Conservation (phyloP, 2,329 filamentous ascomycete species). For the Thielaviopsis cerberus region DNA sequence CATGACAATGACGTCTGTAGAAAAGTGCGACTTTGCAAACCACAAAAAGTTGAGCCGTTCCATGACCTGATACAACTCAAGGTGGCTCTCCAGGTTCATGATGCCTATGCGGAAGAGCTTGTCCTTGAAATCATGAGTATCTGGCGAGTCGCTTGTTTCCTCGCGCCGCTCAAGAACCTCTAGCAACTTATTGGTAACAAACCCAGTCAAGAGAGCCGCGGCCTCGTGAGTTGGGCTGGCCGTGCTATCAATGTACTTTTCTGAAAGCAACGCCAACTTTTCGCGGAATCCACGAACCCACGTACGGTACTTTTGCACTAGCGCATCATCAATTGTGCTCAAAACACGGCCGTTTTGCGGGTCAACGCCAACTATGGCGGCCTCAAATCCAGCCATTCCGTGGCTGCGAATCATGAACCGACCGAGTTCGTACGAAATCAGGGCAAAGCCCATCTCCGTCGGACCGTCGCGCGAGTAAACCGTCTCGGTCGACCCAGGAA, state of each 20-base stretch:
- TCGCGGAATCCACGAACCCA: conserved; percentile 26
- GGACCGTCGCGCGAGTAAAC: conserved; percentile 34
- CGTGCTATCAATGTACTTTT: conserved; percentile 30
- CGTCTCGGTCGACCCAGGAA: conserved; percentile 32
- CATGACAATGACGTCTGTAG: conserved; percentile 36
- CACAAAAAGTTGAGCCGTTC: conserved; percentile 32
- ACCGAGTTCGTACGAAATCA: conserved; percentile 32
- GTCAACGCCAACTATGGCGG: conserved; percentile 29
- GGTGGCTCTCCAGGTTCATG: conserved; percentile 28
- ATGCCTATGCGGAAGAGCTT: conserved; percentile 37
- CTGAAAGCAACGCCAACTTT: conserved; percentile 27
- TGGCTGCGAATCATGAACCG: conserved; percentile 27
- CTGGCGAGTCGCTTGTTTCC: conserved; percentile 30
- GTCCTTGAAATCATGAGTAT: conserved; percentile 31
- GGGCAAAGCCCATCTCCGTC: conserved; percentile 41
- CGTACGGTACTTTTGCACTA: conserved; percentile 24
- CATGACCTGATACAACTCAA: conserved; percentile 25
- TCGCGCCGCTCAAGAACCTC: conserved; percentile 29
- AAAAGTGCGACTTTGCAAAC: conserved; percentile 36
- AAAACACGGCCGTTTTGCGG: conserved; percentile 16
- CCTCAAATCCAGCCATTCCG: conserved; percentile 29
- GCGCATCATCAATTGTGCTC: conserved; percentile 14
- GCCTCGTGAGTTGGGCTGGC: conserved; percentile 35
- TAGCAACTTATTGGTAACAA: conserved; percentile 31
- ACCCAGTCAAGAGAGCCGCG: conserved; percentile 27